Conservation (phyloP, 148 eudicot genomes). For the Chenopodium formosanum region DNA sequence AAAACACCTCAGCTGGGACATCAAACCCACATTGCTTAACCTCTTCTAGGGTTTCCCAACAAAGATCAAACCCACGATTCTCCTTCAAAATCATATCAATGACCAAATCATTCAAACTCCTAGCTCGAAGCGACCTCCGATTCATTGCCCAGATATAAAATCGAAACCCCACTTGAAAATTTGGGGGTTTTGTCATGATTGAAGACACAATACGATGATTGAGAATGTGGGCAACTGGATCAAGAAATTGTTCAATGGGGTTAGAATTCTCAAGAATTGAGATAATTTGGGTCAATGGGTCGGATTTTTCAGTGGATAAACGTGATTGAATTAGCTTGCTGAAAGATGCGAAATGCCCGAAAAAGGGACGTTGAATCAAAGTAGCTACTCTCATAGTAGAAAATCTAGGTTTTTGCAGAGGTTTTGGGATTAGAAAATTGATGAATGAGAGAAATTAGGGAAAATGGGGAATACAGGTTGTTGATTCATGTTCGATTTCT, state of each 20-base stretch:
- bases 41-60: slow-evolving; percentile 61
- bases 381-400: slow-evolving; percentile 23
- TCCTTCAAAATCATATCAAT: slow-evolving; percentile 40
- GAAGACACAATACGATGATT: slow-evolving; percentile 32
- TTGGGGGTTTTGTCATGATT: slow-evolving; percentile 32
- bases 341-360: neutral
- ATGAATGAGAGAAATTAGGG: neutral
- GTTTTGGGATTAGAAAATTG: neutral
- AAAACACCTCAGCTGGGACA: slow-evolving; percentile 50
- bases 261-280: slow-evolving; percentile 29
- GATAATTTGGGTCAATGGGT: slow-evolving; percentile 31
- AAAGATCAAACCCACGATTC: slow-evolving; percentile 47
- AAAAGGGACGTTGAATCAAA: slow-evolving; percentile 22
- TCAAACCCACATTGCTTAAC: slow-evolving; percentile 31
- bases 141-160: slow-evolving; percentile 70
- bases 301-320: slow-evolving; percentile 10
- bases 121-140: slow-evolving; percentile 24
- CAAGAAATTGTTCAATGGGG: slow-evolving; percentile 53
- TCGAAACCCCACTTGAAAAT: slow-evolving; percentile 49
- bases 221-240: slow-evolving; percentile 32
- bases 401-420: neutral
- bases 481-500: too few species aligned
- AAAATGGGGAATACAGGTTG: neutral
- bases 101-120: slow-evolving; percentile 39
- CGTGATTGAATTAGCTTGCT: neutral